Evolutionary conservation across 169 alveolate genomes (phyloP).

Genomic region (Blepharisma undulans): DNA sequence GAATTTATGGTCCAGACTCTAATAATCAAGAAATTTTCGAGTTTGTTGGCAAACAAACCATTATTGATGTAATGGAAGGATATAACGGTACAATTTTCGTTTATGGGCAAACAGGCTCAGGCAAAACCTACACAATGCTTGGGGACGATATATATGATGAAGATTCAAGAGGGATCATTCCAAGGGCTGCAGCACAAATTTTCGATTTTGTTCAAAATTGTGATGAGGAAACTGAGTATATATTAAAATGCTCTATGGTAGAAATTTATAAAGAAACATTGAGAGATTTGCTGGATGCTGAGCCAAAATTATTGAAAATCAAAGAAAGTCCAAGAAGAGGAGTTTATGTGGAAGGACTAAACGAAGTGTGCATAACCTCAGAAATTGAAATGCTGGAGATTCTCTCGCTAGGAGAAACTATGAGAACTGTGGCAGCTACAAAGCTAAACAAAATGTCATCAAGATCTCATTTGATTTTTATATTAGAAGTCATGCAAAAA

Average conservation of each 20-base stretch:
- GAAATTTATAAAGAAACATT: constrained; percentile 85
- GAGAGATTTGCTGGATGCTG: constrained; percentile 71
- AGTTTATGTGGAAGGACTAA: constrained; percentile 78
- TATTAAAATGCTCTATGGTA: constrained; percentile 77
- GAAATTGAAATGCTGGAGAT: constrained; percentile 57
- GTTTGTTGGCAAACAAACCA: constrained; percentile 1
- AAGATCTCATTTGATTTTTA: constrained; percentile 30
- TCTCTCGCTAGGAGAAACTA: background rate
- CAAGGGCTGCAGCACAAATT: background rate
- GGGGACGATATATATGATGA: background rate
- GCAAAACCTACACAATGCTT: constrained; percentile 80
- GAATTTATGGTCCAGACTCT: background rate
- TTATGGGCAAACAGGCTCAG: constrained; percentile 87
- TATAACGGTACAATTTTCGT: constrained; percentile 87
- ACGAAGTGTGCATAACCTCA: constrained; percentile 65
- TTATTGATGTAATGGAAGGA: constrained; percentile 70
- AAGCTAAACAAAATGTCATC: background rate
- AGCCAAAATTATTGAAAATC: constrained; percentile 69
- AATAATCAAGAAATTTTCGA: constrained; percentile 1
- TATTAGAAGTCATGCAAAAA: constrained; percentile 13
- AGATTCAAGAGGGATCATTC: constrained; percentile 12
- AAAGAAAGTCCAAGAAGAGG: constrained; percentile 82
- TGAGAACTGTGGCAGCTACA: constrained; percentile 29
- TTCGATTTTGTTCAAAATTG: constrained; percentile 39
- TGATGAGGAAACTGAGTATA: constrained; percentile 76